phyloP scores from a whole-genome alignment of 169 alveolate genomes.

The Plasmodium vivax region DNA sequence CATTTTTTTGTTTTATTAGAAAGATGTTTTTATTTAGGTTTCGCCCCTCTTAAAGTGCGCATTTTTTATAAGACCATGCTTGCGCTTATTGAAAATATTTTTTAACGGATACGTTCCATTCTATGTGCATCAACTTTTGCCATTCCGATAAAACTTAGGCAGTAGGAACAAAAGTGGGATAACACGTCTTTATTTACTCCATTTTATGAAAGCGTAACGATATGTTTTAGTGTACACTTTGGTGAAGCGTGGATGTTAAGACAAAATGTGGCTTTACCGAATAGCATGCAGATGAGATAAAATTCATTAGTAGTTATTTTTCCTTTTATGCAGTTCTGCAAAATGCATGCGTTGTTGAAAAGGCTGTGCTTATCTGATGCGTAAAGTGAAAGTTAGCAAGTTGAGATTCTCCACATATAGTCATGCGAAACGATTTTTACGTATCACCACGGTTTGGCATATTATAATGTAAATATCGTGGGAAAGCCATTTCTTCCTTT shows the following conservation, averaged over 20 bases:
- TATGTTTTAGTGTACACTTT: not conserved
- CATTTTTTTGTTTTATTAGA: not conserved
- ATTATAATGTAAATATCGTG: not conserved
- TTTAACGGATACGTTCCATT: not conserved
- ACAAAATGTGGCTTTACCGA: not conserved
- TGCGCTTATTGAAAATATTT: not conserved
- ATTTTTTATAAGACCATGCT: not conserved
- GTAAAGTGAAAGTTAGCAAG: not conserved
- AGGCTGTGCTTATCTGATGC: not conserved
- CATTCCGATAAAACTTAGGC: not conserved
- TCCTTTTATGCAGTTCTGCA: not conserved
- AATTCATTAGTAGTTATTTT: not conserved
- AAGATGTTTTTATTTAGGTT: not conserved
- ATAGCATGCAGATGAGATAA: not conserved
- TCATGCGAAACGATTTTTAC: not conserved
- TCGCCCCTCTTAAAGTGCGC: not conserved
- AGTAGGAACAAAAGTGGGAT: not conserved
- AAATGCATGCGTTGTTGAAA: not conserved
- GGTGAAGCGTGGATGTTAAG: not conserved
- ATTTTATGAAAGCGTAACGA: not conserved
- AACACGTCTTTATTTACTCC: not conserved
- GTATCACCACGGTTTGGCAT: not conserved
- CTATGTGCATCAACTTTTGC: not conserved
- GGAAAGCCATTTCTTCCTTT: not conserved
- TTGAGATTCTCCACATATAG: not conserved